These are phyloP conservation scores for Boletellus ananas DNA, from an alignment of 768 basidiomycete species.

Conservation along the genomic window DNA sequence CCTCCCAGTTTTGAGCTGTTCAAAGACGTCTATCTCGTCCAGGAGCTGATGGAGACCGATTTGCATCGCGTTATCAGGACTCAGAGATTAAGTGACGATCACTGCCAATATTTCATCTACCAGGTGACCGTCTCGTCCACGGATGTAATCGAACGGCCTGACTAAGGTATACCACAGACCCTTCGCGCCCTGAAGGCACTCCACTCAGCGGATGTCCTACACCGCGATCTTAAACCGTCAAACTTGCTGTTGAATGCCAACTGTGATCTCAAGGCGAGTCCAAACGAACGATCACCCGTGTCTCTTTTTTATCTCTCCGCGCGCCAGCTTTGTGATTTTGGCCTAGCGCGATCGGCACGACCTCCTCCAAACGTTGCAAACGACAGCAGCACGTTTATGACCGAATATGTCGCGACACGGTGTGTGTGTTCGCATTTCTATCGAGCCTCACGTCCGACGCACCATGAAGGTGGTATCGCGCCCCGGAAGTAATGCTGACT, in stretches of 20 bases:
- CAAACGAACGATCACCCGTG: not conserved
- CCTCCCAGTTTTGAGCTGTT: constrained; percentile 75
- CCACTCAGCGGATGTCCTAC: constrained; percentile 92
- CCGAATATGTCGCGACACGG: constrained; percentile 95
- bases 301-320: not conserved
- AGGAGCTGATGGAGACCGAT: constrained; percentile 89
- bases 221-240: constrained; percentile 94
- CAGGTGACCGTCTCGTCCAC: constrained; percentile 49
- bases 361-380: constrained; percentile 70
- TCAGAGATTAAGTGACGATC: constrained; percentile 90
- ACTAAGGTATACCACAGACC: constrained; percentile 44
- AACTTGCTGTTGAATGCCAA: constrained; percentile 95
- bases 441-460: not conserved
- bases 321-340: constrained; percentile 76
- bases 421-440: constrained; percentile 27
- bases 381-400: constrained; percentile 79
- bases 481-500: constrained; percentile 97
- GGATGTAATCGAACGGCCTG: constrained; percentile 2
- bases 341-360: constrained; percentile 75
- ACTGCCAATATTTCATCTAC: constrained; percentile 97
- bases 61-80: constrained; percentile 95
- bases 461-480: constrained; percentile 81
- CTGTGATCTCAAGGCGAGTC: constrained; percentile 84
- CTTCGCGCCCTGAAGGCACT: constrained; percentile 91
- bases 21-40: constrained; percentile 76